Evolutionary conservation across 2,329 filamentous ascomycete species (phyloP).

Genomic region (Ilyonectria destructans): DNA sequence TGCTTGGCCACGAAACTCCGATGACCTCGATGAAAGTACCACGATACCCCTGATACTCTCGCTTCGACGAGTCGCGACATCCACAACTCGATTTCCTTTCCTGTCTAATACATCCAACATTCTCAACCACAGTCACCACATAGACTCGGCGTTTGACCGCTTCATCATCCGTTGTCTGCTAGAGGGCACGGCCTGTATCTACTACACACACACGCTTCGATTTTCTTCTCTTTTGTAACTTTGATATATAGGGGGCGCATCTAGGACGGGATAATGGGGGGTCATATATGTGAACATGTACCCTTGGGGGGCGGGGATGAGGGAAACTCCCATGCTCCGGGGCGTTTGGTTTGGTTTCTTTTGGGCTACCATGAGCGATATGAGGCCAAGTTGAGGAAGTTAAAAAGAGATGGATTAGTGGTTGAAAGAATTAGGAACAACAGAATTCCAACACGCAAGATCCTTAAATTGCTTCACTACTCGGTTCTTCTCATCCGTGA

Average conservation of each 20-base stretch:
- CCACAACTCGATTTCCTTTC: conserved; percentile 45
- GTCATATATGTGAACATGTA: conserved; percentile 45
- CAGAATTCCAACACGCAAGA: conserved; percentile 45
- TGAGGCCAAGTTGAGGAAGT: conserved; percentile 36
- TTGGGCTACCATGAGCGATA: conserved; percentile 48
- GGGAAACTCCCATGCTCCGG: conserved; percentile 42
- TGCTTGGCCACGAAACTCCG: conserved; percentile 41
- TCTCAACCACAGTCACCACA: conserved; percentile 51
- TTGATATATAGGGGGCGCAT: conserved; percentile 51
- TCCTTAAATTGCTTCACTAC: not conserved
- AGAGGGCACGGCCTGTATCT: conserved; percentile 47
- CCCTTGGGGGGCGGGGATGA: conserved; percentile 41
- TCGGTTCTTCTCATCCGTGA: not conserved
- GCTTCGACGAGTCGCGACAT: conserved; percentile 46
- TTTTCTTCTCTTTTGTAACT: conserved; percentile 43
- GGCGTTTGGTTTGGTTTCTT: conserved; percentile 47
- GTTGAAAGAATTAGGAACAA: conserved; percentile 44
- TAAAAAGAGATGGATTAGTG: conserved; percentile 45
- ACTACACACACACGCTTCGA: conserved; percentile 47
- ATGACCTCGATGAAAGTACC: conserved; percentile 49
- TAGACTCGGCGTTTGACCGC: conserved; percentile 54
- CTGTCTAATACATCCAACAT: conserved; percentile 48
- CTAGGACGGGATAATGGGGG: conserved; percentile 39
- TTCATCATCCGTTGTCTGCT: conserved; percentile 39
- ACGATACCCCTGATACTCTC: conserved; percentile 47